phyloP scores from a whole-genome alignment of 2,329 filamentous ascomycete species.

The Diaporthe sp. region DNA sequence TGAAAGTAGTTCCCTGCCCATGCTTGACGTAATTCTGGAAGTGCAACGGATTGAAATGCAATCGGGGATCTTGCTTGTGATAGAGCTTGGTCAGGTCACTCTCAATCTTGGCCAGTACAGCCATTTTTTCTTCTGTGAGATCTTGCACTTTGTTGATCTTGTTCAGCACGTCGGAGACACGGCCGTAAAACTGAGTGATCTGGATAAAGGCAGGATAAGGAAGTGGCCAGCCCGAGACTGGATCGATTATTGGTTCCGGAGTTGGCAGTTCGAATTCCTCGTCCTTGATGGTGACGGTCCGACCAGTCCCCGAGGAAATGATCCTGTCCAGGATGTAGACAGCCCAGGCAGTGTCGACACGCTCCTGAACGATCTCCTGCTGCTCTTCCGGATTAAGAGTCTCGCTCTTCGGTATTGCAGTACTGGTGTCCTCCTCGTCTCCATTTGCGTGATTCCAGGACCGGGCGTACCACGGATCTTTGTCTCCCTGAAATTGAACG shows the following conservation, averaged over 20 bases:
- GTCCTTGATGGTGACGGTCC: constrained; percentile 86
- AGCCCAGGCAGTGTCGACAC: constrained; percentile 90
- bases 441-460: constrained; percentile 56
- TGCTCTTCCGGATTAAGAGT: constrained; percentile 64
- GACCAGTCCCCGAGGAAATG: constrained; percentile 88
- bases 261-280: constrained; percentile 88
- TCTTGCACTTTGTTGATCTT: constrained; percentile 81
- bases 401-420: constrained; percentile 47
- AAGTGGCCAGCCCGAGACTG: constrained; percentile 77
- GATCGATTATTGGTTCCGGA: constrained; percentile 63
- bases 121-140: constrained; percentile 81
- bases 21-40: constrained; percentile 87
- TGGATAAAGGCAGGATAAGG: constrained; percentile 86
- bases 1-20: constrained; percentile 88
- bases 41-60: constrained; percentile 88
- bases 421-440: constrained; percentile 40
- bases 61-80: constrained; percentile 78
- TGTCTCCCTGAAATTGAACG: constrained; percentile 72
- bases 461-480: constrained; percentile 63
- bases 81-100: constrained; percentile 80
- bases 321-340: constrained; percentile 90
- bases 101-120: constrained; percentile 82
- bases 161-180: constrained; percentile 87
- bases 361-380: constrained; percentile 81
- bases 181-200: constrained; percentile 88